Evolutionary conservation across 257 asterid genomes (phyloP).

Genomic region (Nicotiana noctiflora): DNA sequence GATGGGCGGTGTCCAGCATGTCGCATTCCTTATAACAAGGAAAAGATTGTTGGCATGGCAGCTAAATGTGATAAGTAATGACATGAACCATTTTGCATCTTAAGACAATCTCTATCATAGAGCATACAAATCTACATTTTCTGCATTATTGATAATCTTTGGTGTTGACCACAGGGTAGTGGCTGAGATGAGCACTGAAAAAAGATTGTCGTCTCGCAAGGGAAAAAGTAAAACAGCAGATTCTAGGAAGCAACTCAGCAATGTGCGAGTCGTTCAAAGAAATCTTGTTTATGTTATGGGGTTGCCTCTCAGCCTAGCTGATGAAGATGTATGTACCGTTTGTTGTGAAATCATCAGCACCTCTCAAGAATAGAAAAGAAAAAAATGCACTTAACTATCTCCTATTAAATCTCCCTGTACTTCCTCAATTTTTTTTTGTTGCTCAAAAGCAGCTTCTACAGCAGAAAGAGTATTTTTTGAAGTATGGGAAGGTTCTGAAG

Average conservation of each 20-base stretch:
- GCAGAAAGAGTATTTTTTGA: conserved; percentile 67
- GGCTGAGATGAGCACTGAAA: conserved; percentile 44
- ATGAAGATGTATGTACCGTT: conserved; percentile 61
- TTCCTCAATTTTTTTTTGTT: not conserved
- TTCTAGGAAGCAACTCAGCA: conserved; percentile 83
- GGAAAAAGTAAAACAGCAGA: conserved; percentile 73
- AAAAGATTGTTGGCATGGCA: conserved; percentile 77
- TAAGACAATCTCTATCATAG: not conserved
- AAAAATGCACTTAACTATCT: not conserved
- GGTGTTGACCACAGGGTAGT: conserved; percentile 44
- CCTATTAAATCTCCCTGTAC: not conserved
- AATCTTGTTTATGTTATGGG: conserved; percentile 95
- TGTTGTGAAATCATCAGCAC: not conserved
- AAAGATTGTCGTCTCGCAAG: conserved; percentile 55
- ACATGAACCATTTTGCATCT: not conserved
- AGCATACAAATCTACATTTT: conserved; percentile 3
- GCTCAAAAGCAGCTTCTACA: conserved; percentile 68
- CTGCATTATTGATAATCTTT: conserved; percentile 8
- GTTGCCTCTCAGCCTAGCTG: conserved; percentile 80
- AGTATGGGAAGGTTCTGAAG: conserved; percentile 90
- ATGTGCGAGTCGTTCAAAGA: conserved; percentile 86
- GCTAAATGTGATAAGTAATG: conserved; percentile 69
- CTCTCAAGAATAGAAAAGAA: not conserved
- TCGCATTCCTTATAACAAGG: conserved; percentile 91
- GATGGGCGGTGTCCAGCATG: conserved; percentile 99